Evolutionary conservation across 305 asterid genomes (phyloP), one percentile per base, ranked within the genome.

Genomic region (Ajuga reptans): DNA sequence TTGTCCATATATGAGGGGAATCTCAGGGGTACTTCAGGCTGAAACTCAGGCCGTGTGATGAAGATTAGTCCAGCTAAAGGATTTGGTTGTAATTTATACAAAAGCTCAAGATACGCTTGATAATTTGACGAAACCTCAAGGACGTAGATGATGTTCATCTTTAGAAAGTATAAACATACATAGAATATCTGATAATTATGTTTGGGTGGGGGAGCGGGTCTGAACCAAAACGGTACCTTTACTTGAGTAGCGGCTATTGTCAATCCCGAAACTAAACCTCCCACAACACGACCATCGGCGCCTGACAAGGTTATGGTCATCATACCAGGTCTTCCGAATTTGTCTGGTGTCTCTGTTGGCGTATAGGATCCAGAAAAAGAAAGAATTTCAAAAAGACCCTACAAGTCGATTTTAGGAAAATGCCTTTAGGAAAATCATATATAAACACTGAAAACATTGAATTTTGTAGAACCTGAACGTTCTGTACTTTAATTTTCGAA

Each of bases 351-450:
- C 69, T 90, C 93, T 6, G 78, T 62, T 3, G 95, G 94, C 18
- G 87, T 80, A 75, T 83, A 90, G 76, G 97, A 88, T 74, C 95
- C 97, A 9, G 76, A 78, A 52, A 90, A 70, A 4, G 95, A 87
- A 14, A 90, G 87, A 52, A 90, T 90, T 78, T 86, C 91, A 54
- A 90, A 90, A 27, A 88, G 81, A 60, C 97, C 97, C 97, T 90
- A 65, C 10, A 68, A 17, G 55, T 56, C 36, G 46, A 68, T 71
- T 62, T 58, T 29, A 9, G 54, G 36, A 74, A 72, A 16, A 50
- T 41, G 3, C 63, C 52, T 39, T 61, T 17, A 54, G 27, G 50
- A 47, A 41, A 51, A 41, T 11, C 18, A 12, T 0, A 16, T 11
- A 16, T 9, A 9, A 5, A 9, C 1, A 15, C 3, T 21, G 27